Base-by-base conservation (phyloP, 805 yeast species). In the Hanseniaspora occidentalis region DNA sequence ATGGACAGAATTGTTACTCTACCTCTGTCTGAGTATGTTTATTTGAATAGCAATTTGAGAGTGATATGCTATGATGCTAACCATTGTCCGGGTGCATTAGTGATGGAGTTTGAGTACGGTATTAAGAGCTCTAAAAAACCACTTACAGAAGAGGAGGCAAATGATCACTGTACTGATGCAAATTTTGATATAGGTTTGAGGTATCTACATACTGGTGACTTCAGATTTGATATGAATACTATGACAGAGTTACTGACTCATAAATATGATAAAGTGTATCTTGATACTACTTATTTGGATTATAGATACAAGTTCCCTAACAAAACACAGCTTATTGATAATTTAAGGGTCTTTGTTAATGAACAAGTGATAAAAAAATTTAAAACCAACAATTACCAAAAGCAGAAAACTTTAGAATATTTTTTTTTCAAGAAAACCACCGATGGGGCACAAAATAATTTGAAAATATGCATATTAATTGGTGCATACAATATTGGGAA, bases 401-500 rank as follows among this genome's bases (percentile, higher is more conserved):
- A 44, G 10, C 50, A 39, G 33, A 37, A 36, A 29, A 41, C 47
- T 39, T 2, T 48, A 36, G 42, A 46, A 45, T 33, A n/a, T 29
- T 29, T 29, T 29, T 16, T 37, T 6, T 37, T 37, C 24, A 18
- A 22, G 22, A 25, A 37, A 17, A 24, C 41, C 6, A 17, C 26
- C 13, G 42, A 36, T 24, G 43, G 34, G 31, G 46, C 18, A 16
- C 47, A 38, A 10, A 44, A 63, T 42, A 65, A 67, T 42, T 66
- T 70, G 44, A 58, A 41, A 35, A 37, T 40, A 8, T 13, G 83
- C 44, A 70, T 79, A 7, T 62, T 83, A 8, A 77, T 92, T 13
- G 97, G 97, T 0, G 78, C 95, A 0, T 92, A 92, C 57, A 73
- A 88, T 2, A 86, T 92, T 29, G 98, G 98, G 2, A 92, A 92